Base-by-base conservation (phyloP, 805 yeast genomes). In the fission yeast (Schizosaccharomyces pombe) region DNA sequence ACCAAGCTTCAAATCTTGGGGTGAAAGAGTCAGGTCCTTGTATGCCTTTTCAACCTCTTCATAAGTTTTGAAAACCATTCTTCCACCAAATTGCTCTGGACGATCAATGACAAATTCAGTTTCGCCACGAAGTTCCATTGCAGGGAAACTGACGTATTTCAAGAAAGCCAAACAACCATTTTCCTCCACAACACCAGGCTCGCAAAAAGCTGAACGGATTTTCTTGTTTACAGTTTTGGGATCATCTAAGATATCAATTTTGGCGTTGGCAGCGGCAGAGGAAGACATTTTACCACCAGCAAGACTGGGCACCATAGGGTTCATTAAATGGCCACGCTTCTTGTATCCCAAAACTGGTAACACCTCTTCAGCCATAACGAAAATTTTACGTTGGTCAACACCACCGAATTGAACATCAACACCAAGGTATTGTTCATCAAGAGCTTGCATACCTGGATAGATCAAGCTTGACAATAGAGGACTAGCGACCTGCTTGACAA, bases 341-440 rank as follows among this genome's bases (percentile, higher is more conserved):
- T 83, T 85, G 80, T 89, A 91, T 47, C 96, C 96, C 56, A 91
- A 63, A 53, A 77, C 65, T 47, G 80, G 87, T 65, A 91, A 76
- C 69, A 83, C 81, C 70, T 91, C 98, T 68, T 91, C 98, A 6
- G 98, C 97, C 55, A 91, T 74, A 29, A 86, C 96, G 61, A 91
- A 91, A 64, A 91, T 91, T 72, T 91, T 91, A 70, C 99, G 80
- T 72, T 91, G 98, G 68, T 91, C 99, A 55, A 91, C 94, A 67
- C 99, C 99, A 60, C 99, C 99, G 63, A 91, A 91, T 71, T 91
- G 98, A 26, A 77, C 94, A 67, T 91, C 99, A 40, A 77, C 85
- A 31, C 73, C 82, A 63, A 91, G 75, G 67, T 80, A 80, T 64
- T 91, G 81, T 69, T 91, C 99, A 67, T 91, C 99, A 57, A 91